Base-by-base conservation (phyloP, 2,329 filamentous ascomycete species). In the Metarhizium brunneum region DNA sequence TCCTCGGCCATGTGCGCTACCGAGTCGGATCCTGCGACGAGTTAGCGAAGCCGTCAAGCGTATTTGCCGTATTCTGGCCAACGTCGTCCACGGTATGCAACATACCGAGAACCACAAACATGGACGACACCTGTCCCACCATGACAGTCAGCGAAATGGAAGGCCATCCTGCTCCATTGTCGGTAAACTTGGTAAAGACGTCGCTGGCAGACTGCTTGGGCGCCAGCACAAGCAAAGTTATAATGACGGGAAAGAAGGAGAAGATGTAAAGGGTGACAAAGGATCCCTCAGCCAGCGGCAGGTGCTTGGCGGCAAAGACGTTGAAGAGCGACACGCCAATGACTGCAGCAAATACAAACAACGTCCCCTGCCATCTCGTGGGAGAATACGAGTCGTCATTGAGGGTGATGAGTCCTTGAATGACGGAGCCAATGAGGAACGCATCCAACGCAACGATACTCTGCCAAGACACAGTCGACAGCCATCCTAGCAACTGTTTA, bases 381-480 rank as follows among this genome's bases (percentile, higher is more conserved):
- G 56, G 45, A 7, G 30, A 7, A 35, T 59, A 58, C 4, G 40
- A 20, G 11, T 35, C 16, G 50, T 59, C 40, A 10, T 59, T 73
- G 18, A 76, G 57, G 13, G 69, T 64, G 1, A 75, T 59, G 2
- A 78, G 66, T 1, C 74, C 74, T 58, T 79, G 72, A 25, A 78
- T 73, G 45, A 77, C 68, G 8, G 72, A 74, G 4, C 72, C 73
- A 0, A 72, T 67, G 6, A 79, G 65, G 47, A 75, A 78, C 0
- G 72, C 68, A 2, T 69, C 68, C 3, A 68, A 68, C 0, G 75
- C 73, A 1, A 71, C 66, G 7, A 69, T 68, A 2, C 71, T 68
- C 47, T 77, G 71, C 76, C 76, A 76, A 65, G 1, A 75, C 68
- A 16, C 69, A 10, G 55, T 56, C 25, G 57, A 73, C 58, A 76